A percentile compares a stretch with the other conserved stretches of the same genome.
phyloP scores from a whole-genome alignment of 2,329 filamentous ascomycete species.

The Calonectria hongkongensis region DNA sequence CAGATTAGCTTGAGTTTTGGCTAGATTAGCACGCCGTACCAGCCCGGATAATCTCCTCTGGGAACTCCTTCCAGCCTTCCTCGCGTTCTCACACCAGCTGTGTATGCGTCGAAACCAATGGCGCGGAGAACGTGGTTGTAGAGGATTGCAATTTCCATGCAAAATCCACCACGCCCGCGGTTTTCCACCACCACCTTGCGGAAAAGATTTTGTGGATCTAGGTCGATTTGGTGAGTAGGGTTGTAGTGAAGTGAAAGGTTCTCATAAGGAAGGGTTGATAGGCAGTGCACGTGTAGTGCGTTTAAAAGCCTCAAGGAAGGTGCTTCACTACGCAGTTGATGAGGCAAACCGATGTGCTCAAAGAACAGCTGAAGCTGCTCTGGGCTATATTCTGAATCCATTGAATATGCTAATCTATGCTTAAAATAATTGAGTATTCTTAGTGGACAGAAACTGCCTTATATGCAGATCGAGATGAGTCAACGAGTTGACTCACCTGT shows the following conservation, averaged over 20 bases:
- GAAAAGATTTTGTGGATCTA: slow-evolving; percentile 68
- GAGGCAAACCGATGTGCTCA: slow-evolving; percentile 35
- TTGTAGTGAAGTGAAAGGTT: slow-evolving; percentile 74
- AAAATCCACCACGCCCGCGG: slow-evolving; percentile 73
- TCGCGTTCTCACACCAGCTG: slow-evolving; percentile 71
- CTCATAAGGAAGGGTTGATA: slow-evolving; percentile 70
- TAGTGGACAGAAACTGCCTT: not conserved
- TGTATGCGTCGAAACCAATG: slow-evolving; percentile 72
- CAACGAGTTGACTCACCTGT: slow-evolving; percentile 34
- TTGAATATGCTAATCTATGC: not conserved
- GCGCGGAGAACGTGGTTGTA: slow-evolving; percentile 71
- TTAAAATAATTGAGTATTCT: not conserved
- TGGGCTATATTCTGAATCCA: slow-evolving; percentile 45
- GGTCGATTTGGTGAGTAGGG: slow-evolving; percentile 59
- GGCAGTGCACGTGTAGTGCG: slow-evolving; percentile 42
- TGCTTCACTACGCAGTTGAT: slow-evolving; percentile 30
- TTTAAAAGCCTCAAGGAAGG: slow-evolving; percentile 44
- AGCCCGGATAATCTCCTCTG: slow-evolving; percentile 66
- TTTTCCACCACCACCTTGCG: slow-evolving; percentile 67
- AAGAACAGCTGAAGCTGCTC: slow-evolving; percentile 46
- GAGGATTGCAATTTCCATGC: slow-evolving; percentile 75
- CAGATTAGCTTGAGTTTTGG: not conserved
- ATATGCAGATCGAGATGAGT: slow-evolving; percentile 18
- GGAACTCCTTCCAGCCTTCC: slow-evolving; percentile 63
- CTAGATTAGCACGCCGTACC: slow-evolving; percentile 58